Conservation (phyloP, 2,329 filamentous ascomycete species). For the Colletotrichum sp. region DNA sequence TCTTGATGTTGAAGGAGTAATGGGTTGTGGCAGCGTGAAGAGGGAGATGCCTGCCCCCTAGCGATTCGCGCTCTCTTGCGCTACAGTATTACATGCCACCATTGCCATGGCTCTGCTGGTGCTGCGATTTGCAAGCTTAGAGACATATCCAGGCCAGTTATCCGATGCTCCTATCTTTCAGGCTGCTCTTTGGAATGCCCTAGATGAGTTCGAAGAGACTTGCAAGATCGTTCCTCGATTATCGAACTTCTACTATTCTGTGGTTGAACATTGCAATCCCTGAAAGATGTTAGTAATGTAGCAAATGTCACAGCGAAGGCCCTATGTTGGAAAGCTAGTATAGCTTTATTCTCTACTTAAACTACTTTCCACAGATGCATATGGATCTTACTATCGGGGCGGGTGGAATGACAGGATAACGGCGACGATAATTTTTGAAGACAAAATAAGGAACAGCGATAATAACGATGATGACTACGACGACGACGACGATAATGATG, state of each 20-base stretch:
- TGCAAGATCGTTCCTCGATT: background rate
- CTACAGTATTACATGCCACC: background rate
- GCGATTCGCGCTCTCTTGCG: no score
- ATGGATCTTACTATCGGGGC: no score
- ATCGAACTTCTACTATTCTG: accelerated
- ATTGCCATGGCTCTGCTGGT: background rate
- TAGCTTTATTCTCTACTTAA: background rate
- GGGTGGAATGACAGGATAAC: no score
- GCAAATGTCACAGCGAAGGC: background rate
- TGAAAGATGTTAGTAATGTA: background rate
- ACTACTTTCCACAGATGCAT: background rate
- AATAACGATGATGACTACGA: background rate
- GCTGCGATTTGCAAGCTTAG: background rate
- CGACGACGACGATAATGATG: background rate
- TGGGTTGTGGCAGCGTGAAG: no score
- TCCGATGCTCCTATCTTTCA: background rate
- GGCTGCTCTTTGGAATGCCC: background rate
- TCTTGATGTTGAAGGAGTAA: no score
- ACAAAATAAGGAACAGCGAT: background rate
- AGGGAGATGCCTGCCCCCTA: no score
- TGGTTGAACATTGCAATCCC: background rate
- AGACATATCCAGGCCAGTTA: background rate
- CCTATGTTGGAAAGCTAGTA: background rate
- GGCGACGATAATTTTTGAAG: accelerated
- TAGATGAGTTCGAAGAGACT: background rate